These are phyloP conservation scores for Serendipita sp. DNA, from an alignment of 768 basidiomycete genomes.

Conservation along the genomic window DNA sequence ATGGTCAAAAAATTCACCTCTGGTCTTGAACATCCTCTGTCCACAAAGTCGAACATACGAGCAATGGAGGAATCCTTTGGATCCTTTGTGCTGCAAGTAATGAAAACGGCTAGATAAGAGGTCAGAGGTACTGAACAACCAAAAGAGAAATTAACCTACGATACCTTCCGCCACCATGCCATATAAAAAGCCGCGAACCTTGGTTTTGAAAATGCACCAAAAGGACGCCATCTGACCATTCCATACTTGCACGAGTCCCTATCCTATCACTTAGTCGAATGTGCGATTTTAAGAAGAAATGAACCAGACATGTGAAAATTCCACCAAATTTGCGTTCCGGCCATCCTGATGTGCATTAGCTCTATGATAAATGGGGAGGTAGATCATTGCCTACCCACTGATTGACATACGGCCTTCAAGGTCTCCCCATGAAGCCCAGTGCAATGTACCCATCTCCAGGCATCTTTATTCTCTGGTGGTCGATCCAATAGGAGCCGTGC, in stretches of 20 bases:
- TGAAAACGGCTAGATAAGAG: neutral
- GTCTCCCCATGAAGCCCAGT: neutral
- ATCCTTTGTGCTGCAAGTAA: neutral
- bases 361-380: neutral
- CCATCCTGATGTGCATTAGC: neutral
- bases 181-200: neutral
- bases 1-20: neutral
- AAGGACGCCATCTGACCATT: neutral
- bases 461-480: neutral
- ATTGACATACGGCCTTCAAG: neutral
- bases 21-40: conserved; percentile 4
- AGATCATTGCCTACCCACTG: neutral
- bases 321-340: neutral
- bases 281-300: neutral
- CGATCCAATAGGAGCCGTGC: neutral
- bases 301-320: neutral
- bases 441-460: conserved; percentile 5
- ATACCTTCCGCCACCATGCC: conserved; percentile 1
- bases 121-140: neutral
- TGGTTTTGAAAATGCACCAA: conserved; percentile 4
- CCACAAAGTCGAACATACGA: neutral
- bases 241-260: conserved; percentile 5
- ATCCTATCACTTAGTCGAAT: neutral
- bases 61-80: neutral
- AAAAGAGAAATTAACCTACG: neutral